Evolutionary conservation across 1,284 basidiomycete genomes (phyloP), one percentile per base, ranked within the genome.

Genomic region (Leccinum pallidistipes): DNA sequence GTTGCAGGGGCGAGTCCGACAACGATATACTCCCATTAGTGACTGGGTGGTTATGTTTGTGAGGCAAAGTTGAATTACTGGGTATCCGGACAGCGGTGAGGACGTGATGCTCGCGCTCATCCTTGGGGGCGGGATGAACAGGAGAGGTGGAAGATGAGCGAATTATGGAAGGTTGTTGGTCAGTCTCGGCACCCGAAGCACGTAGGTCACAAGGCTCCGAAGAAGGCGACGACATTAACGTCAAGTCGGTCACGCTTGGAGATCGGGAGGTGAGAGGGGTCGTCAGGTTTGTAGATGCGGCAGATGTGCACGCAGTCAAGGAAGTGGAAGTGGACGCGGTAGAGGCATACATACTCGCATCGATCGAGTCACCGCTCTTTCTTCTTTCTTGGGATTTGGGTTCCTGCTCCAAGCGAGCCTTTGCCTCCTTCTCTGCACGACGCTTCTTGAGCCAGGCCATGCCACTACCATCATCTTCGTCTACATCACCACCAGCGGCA

Each of bases 381-480:
- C 66, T 55, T 34, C 64, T 63, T 60, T 71, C 70, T 63, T 60
- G 65, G 10, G 61, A 62, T 18, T 60, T 58, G 6, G 54, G 45
- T 5, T 77, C 79, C 62, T 77, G 76, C 56, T 76, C 76, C 38
- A 60, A 56, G 78, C 80, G 62, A 43, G 71, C 69, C 67, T 75
- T 71, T 77, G 81, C 58, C 71, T 73, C 76, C 57, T 79, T 78
- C 69, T 83, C 78, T 69, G 86, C 86, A 62, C 80, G 79, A 56
- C 89, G 73, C 64, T 71, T 80, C 76, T 78, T 83, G 24, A 91
- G 78, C 90, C 90, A 92, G 1, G 79, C 83, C 83, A 90, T 85
- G 8, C 91, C 90, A 67, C 85, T 86, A 2, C 88, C 90, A 65
- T 92, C 90, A 63, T 90, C 86, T 0, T 83, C 84, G n/a, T 76